Base-by-base conservation (phyloP, 2,329 filamentous ascomycete species). In the Epichloe coenophiala region DNA sequence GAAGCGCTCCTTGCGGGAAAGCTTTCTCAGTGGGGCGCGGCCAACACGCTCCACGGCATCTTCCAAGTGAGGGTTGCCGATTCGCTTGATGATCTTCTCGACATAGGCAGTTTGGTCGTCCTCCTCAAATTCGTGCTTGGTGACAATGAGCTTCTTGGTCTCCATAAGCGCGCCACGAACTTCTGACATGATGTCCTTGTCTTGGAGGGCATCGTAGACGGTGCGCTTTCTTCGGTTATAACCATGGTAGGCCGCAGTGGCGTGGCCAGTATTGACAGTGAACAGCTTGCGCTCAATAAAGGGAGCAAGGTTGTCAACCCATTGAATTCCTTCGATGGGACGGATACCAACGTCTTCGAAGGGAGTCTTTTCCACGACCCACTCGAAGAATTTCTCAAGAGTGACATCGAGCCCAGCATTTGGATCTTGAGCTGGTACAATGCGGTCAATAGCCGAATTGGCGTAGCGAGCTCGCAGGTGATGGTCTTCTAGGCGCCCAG, bases 201-300 rank as follows among this genome's bases (percentile, higher is more conserved):
- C 88, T 55, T 81, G 79, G 56, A 97, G 78, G 8, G 90, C 85
- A 61, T 97, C 91, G 65, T 93, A 88, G 58, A 98, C 88, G 54
- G 86, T 94, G 63, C 80, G 76, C 77, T 94, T 91, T 63, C 86
- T 83, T 58, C 83, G 79, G 71, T 89, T 78, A 77, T 95, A 86
- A 50, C 90, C 91, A 69, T 93, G 90, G 78, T 97, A 97, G 53
- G 93, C 91, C 19, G 90, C 90, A 7, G 91, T 95, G 53, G 93
- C 93, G 66, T 98, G 93, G 51, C 89, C 86, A 21, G 93, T 98
- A 80, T 98, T 98, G 78, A 98, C 91, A 21, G 93, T 98, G 77
- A 90, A 98, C 57, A 98, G 83, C 80, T 98, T 98, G 69, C 93
- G 90, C 81, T 98, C 93, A 62, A 98, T 97, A 74, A 91, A 98